A percentile compares a stretch with the other conserved stretches of the same genome.
These are phyloP conservation scores for Calonectria leucothoes DNA, from an alignment of 2,329 filamentous ascomycete species.

Conservation along the genomic window DNA sequence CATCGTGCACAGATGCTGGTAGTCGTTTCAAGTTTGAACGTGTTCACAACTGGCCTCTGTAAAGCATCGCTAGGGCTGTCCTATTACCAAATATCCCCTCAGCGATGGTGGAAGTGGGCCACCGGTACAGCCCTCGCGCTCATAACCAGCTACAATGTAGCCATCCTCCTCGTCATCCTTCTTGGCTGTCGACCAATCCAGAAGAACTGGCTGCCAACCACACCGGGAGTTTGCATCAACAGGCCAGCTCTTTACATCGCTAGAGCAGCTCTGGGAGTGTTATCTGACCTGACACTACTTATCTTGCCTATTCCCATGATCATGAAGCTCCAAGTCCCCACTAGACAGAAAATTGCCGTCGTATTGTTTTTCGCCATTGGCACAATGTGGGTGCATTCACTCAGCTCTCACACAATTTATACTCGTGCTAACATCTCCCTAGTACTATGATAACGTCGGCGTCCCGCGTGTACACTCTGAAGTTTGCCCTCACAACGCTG, in stretches of 20 bases:
- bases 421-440: not conserved
- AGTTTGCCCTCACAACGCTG: conserved; percentile 2
- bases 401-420: fast-evolving
- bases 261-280: conserved; percentile 57
- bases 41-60: conserved; percentile 28
- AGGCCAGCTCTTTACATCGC: conserved; percentile 58
- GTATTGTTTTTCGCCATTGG: conserved; percentile 56
- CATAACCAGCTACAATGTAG: not conserved
- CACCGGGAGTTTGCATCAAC: conserved; percentile 52
- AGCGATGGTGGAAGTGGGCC: not conserved
- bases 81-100: not conserved
- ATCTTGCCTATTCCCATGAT: conserved; percentile 57
- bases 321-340: conserved; percentile 54
- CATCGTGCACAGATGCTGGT: conserved; percentile 39
- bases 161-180: conserved; percentile 48
- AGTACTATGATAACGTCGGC: conserved; percentile 29
- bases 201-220: conserved; percentile 37
- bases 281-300: conserved; percentile 58
- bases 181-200: conserved; percentile 23
- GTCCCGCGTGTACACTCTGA: conserved; percentile 23
- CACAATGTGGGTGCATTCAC: conserved; percentile 14
- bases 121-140: not conserved
- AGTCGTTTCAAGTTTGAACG: conserved; percentile 43
- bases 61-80: not conserved
- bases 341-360: conserved; percentile 56